Evolutionary conservation across 805 yeast genomes (phyloP).

Genomic region (Danielia reshetovae): DNA sequence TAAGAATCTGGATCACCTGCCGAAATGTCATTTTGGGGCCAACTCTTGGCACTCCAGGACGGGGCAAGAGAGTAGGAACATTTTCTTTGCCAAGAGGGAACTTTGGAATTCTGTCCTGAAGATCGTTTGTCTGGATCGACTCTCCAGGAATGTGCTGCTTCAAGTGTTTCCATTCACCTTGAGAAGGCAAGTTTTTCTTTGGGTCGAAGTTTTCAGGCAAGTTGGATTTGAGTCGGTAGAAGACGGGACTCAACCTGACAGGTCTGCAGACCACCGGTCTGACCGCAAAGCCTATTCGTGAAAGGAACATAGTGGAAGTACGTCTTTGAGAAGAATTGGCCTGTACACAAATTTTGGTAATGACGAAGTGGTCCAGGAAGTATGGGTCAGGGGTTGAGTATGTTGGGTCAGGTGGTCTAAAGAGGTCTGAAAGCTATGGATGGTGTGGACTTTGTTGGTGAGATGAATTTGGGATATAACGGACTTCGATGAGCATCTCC

Average conservation of each 20-base stretch:
- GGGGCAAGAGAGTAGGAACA: conserved; percentile 64
- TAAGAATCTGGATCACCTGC: conserved; percentile 57
- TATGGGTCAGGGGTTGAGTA: too few relatives aligned
- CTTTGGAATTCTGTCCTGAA: conserved; percentile 59
- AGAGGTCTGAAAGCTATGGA: too few relatives aligned
- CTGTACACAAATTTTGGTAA: too few relatives aligned
- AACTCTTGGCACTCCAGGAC: conserved; percentile 75
- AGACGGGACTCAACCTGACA: not conserved
- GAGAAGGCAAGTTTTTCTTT: conserved; percentile 28
- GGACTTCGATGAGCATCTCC: too few relatives aligned
- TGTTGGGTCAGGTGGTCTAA: too few relatives aligned
- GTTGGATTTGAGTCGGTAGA: conserved; percentile 19
- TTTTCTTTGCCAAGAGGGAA: conserved; percentile 63
- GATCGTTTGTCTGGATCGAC: conserved; percentile 36
- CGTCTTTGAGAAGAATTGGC: too few relatives aligned
- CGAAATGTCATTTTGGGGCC: conserved; percentile 52
- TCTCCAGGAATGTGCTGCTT: conserved; percentile 59
- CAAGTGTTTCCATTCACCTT: conserved; percentile 40
- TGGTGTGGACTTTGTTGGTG: too few relatives aligned
- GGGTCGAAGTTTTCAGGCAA: conserved; percentile 30
- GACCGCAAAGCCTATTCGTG: conserved; percentile 1
- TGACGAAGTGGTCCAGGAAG: too few relatives aligned
- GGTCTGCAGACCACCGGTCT: conserved; percentile 1
- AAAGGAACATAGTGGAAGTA: conserved; percentile 3
- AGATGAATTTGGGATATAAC: too few relatives aligned